Conservation (phyloP, 371 early-diverging fungal genomes). For the Haplosporangium sp. region DNA sequence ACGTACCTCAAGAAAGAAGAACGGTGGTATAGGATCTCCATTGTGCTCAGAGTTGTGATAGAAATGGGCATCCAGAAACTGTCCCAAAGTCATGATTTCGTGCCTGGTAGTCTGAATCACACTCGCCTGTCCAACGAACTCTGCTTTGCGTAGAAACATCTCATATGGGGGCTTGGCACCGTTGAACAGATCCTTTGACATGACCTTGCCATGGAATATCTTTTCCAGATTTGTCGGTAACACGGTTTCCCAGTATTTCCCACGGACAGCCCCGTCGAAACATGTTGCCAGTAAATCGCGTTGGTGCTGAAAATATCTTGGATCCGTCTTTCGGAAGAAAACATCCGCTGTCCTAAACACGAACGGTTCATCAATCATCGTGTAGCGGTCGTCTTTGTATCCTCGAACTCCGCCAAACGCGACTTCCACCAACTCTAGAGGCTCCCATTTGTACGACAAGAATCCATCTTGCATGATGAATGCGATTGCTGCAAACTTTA, state of each 20-base stretch:
- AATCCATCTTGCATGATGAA: background rate
- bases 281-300: background rate
- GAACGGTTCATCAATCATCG: conserved; percentile 18
- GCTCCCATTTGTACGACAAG: conserved; percentile 1
- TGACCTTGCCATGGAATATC: too few species aligned
- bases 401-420: conserved; percentile 11
- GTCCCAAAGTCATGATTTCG: too few species aligned
- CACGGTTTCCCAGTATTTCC: conserved; percentile 23
- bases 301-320: conserved; percentile 1
- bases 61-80: conserved; percentile 26
- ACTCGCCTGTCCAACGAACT: too few species aligned
- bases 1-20: conserved; percentile 14
- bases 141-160: too few species aligned
- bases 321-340: conserved; percentile 11
- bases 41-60: conserved; percentile 8
- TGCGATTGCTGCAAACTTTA: conserved; percentile 10
- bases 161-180: too few species aligned
- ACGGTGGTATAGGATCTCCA: conserved; percentile 14
- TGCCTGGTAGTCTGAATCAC: too few species aligned
- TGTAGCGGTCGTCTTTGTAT: conserved; percentile 4
- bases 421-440: conserved; percentile 6
- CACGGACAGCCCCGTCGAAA: conserved; percentile 4
- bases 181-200: too few species aligned
- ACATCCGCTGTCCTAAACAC: conserved; percentile 17
- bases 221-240: too few species aligned